Base-by-base conservation (phyloP, 2,329 filamentous ascomycete genomes). In the Aspergillus chevalieri region DNA sequence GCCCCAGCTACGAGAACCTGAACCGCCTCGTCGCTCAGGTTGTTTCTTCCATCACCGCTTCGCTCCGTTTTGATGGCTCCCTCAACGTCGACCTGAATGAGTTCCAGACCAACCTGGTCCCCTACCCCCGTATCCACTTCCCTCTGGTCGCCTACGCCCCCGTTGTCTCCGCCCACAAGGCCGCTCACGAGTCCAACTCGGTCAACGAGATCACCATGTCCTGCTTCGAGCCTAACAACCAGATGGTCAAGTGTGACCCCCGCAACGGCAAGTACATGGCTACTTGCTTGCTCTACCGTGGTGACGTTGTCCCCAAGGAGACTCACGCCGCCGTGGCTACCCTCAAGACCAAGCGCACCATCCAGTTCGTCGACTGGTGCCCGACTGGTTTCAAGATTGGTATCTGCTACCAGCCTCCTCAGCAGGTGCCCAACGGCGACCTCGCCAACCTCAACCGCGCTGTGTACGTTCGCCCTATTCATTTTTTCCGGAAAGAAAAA, bases 201-300 rank as follows among this genome's bases (percentile, higher is more conserved):
- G 92, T 97, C 60, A 87, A 90, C 77, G 93, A 97, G 81, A 96
- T 97, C 80, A 94, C 89, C 75, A 94, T 92, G 85, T 89, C 89
- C 60, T 97, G 92, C 86, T 98, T 98, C 79, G 92, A 98, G 84
- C 90, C 92, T 65, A 88, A 96, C 85, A 96, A 95, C 85, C 92
- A 98, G 86, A 98, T 98, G 92, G 92, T 98, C 73, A 95, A 95
- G 83, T 98, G 92, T 71, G 93, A 98, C 73, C 92, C 92, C 63
- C 90, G 91, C 69, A 91, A 94, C 74, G 92, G 92, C 76, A 98
- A 98, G 83, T 98, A 98, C 84, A 98, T 98, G 92, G 92, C 92
- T 59, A 96, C 91, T 65, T 96, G 91, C 75, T 76, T 98, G 76
- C 79, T 98, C 72, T 98, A 98, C 84, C 92, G 92, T 72, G 93